Conservation (phyloP, 1,284 basidiomycete species). For the Porogramme epimiltina region DNA sequence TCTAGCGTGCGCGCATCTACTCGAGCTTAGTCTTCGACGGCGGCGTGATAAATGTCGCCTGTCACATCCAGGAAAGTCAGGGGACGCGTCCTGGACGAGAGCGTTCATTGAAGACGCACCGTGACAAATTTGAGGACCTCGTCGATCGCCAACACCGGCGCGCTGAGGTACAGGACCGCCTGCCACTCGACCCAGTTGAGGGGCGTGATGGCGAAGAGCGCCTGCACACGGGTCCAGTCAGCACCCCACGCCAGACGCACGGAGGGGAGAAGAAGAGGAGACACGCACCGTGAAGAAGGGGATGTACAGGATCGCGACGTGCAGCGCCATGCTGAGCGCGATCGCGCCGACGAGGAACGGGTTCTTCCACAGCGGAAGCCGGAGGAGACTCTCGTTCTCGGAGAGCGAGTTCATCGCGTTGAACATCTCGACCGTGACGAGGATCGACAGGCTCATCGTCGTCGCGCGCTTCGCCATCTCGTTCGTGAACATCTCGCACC, state of each 20-base stretch:
- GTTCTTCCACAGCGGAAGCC: conserved; percentile 92
- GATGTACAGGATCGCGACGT: conserved; percentile 94
- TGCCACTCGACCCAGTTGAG: conserved; percentile 94
- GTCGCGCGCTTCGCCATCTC: conserved; percentile 85
- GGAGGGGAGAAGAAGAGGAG: not conserved
- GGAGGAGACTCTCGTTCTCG: conserved; percentile 94
- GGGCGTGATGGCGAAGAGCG: conserved; percentile 90
- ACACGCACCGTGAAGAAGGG: conserved; percentile 86
- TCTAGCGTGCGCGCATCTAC: conserved; percentile 20
- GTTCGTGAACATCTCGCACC: conserved; percentile 93
- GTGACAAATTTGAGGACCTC: conserved; percentile 89
- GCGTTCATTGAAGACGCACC: conserved; percentile 42
- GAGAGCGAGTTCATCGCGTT: conserved; percentile 98
- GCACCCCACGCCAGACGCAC: not conserved
- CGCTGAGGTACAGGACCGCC: conserved; percentile 88
- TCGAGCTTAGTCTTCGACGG: conserved; percentile 50
- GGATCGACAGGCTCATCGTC: conserved; percentile 93
- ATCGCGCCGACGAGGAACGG: conserved; percentile 90
- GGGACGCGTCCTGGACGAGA: not conserved
- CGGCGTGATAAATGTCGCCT: conserved; percentile 48
- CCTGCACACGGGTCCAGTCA: conserved; percentile 39
- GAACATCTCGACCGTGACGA: conserved; percentile 98
- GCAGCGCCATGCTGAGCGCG: conserved; percentile 86
- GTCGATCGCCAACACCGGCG: conserved; percentile 89
- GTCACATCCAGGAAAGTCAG: not conserved